A percentile compares a stretch with the other conserved stretches of the same genome.
phyloP scores from a whole-genome alignment of 345 rosid genomes.

The Salix koriyanagi region DNA sequence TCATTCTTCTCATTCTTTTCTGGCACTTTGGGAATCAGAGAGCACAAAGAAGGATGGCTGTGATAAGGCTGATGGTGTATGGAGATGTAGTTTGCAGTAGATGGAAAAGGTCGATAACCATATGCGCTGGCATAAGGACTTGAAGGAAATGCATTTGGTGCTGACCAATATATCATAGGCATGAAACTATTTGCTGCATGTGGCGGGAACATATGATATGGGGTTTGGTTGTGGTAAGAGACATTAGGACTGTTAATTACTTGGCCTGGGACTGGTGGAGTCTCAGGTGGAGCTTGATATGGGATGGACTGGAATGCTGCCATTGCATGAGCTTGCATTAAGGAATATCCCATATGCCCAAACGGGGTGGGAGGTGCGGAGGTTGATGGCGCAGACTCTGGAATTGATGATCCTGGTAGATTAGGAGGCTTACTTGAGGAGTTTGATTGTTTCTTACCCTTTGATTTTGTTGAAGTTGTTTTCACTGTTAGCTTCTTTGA shows the following conservation, averaged over 20 bases:
- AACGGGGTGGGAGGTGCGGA: slow-evolving; percentile 19
- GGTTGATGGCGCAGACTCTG: slow-evolving; percentile 15
- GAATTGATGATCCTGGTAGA: slow-evolving; percentile 18
- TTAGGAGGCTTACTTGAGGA: slow-evolving; percentile 12
- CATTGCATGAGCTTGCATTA: slow-evolving; percentile 27
- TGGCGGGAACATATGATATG: slow-evolving; percentile 30
- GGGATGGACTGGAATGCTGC: slow-evolving; percentile 28
- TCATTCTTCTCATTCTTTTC: slow-evolving; percentile 19
- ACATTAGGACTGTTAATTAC: slow-evolving; percentile 4
- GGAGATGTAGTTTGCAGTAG: slow-evolving; percentile 29
- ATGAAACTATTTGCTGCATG: slow-evolving; percentile 36
- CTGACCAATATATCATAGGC: slow-evolving; percentile 57
- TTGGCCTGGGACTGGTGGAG: slow-evolving; percentile 8
- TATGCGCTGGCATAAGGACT: slow-evolving; percentile 31
- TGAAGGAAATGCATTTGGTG: slow-evolving; percentile 34
- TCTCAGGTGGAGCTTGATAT: slow-evolving; percentile 16
- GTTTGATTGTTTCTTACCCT: slow-evolving; percentile 31
- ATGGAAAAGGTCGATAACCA: slow-evolving; percentile 30
- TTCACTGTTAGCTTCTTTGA: slow-evolving; percentile 22
- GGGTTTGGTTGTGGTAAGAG: slow-evolving; percentile 32
- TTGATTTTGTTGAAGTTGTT: slow-evolving; percentile 27
- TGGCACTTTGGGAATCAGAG: slow-evolving; percentile 13
- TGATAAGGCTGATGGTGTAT: slow-evolving; percentile 31
- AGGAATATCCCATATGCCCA: slow-evolving; percentile 32
- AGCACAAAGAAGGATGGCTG: slow-evolving; percentile 20